These are phyloP conservation scores for Sedum album DNA, from an alignment of 164 flowering plant genomes.

Conservation along the genomic window DNA sequence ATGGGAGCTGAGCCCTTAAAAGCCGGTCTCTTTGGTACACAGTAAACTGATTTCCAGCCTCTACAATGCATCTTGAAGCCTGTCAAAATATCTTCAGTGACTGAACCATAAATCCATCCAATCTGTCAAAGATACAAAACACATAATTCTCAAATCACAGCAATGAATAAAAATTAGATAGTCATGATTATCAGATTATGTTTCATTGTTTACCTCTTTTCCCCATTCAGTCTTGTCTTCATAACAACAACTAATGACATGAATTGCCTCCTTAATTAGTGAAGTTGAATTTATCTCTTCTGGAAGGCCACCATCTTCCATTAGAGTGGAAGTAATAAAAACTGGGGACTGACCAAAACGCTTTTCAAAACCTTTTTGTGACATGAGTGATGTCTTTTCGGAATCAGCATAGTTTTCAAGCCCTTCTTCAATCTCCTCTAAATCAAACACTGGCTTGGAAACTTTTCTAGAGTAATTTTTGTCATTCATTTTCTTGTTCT, in stretches of 20 bases:
- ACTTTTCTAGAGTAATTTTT: constrained; percentile 4
- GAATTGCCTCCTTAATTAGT: constrained; percentile 12
- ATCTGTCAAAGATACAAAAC: constrained; percentile 3
- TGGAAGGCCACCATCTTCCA: constrained; percentile 12
- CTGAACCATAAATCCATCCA: constrained; percentile 11
- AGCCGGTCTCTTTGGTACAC: constrained; percentile 9
- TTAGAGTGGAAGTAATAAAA: constrained; percentile 10
- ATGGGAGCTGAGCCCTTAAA: constrained; percentile 11
- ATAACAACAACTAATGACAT: constrained; percentile 11
- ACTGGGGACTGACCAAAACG: constrained; percentile 10
- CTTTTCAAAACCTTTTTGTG: constrained; percentile 9
- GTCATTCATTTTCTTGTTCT: constrained; percentile 3
- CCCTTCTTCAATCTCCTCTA: constrained; percentile 10
- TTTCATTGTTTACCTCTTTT: constrained; percentile 2
- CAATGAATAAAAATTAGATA: not conserved
- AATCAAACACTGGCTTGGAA: constrained; percentile 8
- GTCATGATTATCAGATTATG: not conserved
- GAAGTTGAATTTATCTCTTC: constrained; percentile 6
- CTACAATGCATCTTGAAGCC: constrained; percentile 13
- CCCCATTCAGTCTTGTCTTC: constrained; percentile 12
- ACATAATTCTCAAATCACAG: not conserved
- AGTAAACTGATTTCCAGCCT: constrained; percentile 11
- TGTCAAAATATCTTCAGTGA: constrained; percentile 10
- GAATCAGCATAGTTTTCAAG: constrained; percentile 8
- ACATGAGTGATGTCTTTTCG: constrained; percentile 7